These are phyloP conservation scores for Henckelia pumila DNA, from an alignment of 257 asterid species.

Conservation along the genomic window DNA sequence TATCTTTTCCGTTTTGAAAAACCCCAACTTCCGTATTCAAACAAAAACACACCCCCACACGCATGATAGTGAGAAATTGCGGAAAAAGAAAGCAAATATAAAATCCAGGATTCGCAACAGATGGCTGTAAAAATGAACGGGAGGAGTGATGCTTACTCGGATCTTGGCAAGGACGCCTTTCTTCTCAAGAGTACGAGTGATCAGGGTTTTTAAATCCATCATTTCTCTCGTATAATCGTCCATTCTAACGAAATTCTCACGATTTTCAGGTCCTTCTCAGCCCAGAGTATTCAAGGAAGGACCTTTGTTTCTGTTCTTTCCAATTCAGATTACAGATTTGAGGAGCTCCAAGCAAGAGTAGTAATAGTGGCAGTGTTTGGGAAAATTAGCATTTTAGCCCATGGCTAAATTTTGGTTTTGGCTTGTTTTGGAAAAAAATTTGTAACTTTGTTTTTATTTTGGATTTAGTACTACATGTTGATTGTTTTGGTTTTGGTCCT, in stretches of 20 bases:
- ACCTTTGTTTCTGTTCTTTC: constrained; percentile 12
- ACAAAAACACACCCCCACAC: background rate
- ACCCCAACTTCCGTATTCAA: constrained; percentile 4
- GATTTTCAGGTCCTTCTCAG: constrained; percentile 30
- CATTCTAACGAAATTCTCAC: constrained; percentile 39
- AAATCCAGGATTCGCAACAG: background rate
- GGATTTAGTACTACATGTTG: too few relatives aligned
- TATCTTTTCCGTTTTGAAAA: background rate
- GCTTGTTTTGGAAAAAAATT: too few relatives aligned
- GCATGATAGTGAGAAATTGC: background rate
- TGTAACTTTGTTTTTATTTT: too few relatives aligned
- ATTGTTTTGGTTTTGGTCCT: too few relatives aligned
- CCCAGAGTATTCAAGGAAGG: constrained; percentile 33
- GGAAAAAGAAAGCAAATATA: too few relatives aligned
- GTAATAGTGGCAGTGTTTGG: too few relatives aligned
- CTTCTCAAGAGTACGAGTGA: constrained; percentile 94
- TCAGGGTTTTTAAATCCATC: constrained; percentile 99
- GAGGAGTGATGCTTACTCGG: constrained; percentile 60
- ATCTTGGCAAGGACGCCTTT: constrained; percentile 99
- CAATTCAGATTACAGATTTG: too few relatives aligned
- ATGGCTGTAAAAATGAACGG: background rate
- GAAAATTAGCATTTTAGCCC: too few relatives aligned
- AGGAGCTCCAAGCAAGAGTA: too few relatives aligned
- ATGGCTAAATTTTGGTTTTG: too few relatives aligned
- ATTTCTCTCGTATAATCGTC: constrained; percentile 97